Evolutionary conservation across 768 basidiomycete genomes (phyloP).

Genomic region (Kwoniella heveanensis): DNA sequence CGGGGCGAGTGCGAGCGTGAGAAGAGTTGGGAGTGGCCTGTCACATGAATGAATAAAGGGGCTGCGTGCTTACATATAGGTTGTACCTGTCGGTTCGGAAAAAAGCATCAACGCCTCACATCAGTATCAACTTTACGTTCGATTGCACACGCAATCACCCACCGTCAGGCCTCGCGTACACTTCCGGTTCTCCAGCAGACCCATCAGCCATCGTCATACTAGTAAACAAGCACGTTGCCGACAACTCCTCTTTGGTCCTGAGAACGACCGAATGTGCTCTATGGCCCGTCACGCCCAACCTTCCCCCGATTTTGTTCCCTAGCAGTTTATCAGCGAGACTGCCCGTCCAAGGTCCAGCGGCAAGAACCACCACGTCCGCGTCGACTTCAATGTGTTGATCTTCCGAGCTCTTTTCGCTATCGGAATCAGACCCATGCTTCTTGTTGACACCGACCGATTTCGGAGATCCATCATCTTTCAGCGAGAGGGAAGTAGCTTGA

Average conservation of each 20-base stretch:
- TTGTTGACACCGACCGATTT: conserved; percentile 11
- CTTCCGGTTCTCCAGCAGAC: conserved; percentile 57
- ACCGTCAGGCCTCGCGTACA: conserved; percentile 57
- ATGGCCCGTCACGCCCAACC: conserved; percentile 50
- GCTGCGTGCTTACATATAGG: conserved; percentile 46
- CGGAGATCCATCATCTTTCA: conserved; percentile 2
- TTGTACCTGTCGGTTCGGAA: conserved; percentile 39
- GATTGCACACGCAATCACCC: neutral
- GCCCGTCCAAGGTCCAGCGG: conserved; percentile 87
- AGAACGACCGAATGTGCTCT: conserved; percentile 57
- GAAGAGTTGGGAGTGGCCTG: too few species aligned
- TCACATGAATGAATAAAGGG: too few species aligned
- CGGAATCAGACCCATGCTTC: neutral
- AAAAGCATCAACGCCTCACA: conserved; percentile 48
- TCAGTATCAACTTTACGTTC: neutral
- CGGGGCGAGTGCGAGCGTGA: too few species aligned
- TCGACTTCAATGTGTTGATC: conserved; percentile 11
- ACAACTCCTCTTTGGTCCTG: conserved; percentile 58
- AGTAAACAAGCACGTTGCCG: conserved; percentile 82
- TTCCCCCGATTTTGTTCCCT: conserved; percentile 37
- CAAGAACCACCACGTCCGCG: conserved; percentile 72
- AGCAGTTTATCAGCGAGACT: conserved; percentile 58
- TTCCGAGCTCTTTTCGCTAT: too few species aligned
- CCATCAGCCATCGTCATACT: conserved; percentile 63
- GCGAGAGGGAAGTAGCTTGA: conserved; percentile 29